These are phyloP conservation scores for Rusavskia elegans DNA, from an alignment of 495 filamentous ascomycete genomes.

Conservation along the genomic window DNA sequence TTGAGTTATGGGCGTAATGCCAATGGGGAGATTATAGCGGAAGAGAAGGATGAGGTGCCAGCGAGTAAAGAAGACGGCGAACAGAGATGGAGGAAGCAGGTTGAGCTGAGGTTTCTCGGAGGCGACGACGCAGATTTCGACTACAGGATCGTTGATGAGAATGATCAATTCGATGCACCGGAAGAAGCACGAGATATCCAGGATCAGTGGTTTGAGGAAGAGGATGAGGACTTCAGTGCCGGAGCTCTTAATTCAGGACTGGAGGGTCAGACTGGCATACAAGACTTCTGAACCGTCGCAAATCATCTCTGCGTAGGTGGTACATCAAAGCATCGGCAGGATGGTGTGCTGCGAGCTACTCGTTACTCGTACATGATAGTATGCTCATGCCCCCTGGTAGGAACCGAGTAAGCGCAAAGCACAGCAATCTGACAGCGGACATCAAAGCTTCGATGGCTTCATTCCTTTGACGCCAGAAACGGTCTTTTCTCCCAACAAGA, in stretches of 20 bases:
- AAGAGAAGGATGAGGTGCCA: slow-evolving; percentile 41
- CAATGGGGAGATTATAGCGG: slow-evolving; percentile 31
- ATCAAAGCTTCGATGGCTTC: slow-evolving; percentile 48
- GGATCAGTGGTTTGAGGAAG: slow-evolving; percentile 64
- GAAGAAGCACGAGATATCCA: slow-evolving; percentile 39
- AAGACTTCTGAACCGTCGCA: slow-evolving; percentile 38
- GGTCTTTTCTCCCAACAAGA: slow-evolving; percentile 36
- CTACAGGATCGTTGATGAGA: slow-evolving; percentile 49
- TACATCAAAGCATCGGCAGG: neutral
- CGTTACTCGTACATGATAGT: too few species aligned
- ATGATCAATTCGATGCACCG: slow-evolving; percentile 50
- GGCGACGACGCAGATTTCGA: slow-evolving; percentile 67
- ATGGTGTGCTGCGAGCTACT: too few species aligned
- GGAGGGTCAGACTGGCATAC: slow-evolving; percentile 60
- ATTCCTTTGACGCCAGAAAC: slow-evolving; percentile 43
- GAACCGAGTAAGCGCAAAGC: too few species aligned
- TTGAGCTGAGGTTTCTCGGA: slow-evolving; percentile 51
- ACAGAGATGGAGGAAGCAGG: slow-evolving; percentile 49
- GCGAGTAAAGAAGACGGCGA: slow-evolving; percentile 46
- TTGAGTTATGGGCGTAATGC: neutral
- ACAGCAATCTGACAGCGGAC: neutral
- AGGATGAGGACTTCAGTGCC: slow-evolving; percentile 47
- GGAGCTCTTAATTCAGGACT: slow-evolving; percentile 21
- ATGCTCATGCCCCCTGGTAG: too few species aligned
- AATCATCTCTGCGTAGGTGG: neutral